These are phyloP conservation scores for Lasiodiplodia sp. DNA, from an alignment of 2,329 filamentous ascomycete genomes.

Conservation along the genomic window DNA sequence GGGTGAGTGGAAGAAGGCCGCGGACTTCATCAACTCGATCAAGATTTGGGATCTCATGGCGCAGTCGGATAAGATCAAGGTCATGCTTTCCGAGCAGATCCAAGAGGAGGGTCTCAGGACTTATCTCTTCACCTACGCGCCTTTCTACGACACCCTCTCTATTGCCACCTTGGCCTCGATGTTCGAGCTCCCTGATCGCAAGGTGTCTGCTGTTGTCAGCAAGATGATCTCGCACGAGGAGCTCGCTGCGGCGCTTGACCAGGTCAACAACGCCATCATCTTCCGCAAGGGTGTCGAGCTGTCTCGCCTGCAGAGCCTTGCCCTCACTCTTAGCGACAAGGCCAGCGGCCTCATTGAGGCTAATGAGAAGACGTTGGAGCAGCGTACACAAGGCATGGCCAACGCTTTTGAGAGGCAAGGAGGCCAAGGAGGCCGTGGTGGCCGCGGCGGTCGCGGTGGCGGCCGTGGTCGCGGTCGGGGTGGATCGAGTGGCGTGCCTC, in stretches of 20 bases:
- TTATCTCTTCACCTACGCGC: slow-evolving; percentile 98
- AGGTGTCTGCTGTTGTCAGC: slow-evolving; percentile 93
- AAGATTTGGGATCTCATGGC: slow-evolving; percentile 99
- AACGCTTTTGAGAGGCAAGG: slow-evolving; percentile 96
- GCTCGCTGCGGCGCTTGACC: slow-evolving; percentile 92
- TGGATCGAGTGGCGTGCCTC: slow-evolving; percentile 68
- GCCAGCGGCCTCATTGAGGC: slow-evolving; percentile 93
- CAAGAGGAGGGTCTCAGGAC: slow-evolving; percentile 98
- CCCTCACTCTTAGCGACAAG: slow-evolving; percentile 94
- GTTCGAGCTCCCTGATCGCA: slow-evolving; percentile 92
- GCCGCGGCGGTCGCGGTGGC: slow-evolving; percentile 62
- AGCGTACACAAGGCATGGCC: slow-evolving; percentile 92
- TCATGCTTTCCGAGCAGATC: slow-evolving; percentile 96
- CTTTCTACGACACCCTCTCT: slow-evolving; percentile 97
- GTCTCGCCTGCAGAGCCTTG: slow-evolving; percentile 91
- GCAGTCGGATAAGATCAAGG: slow-evolving; percentile 90
- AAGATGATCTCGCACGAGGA: slow-evolving; percentile 99
- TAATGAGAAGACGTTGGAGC: slow-evolving; percentile 96
- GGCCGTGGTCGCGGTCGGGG: slow-evolving; percentile 68
- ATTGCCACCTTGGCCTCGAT: slow-evolving; percentile 84
- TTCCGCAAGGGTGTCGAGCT: slow-evolving; percentile 99
- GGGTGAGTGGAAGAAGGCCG: slow-evolving; percentile 98
- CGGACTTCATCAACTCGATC: slow-evolving; percentile 92
- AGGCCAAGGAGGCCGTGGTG: slow-evolving; percentile 74
- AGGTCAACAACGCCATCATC: slow-evolving; percentile 96